Evolutionary conservation across 495 filamentous ascomycete species (phyloP), one percentile per base, ranked within the genome.

Genomic region (Evernia prunastri): DNA sequence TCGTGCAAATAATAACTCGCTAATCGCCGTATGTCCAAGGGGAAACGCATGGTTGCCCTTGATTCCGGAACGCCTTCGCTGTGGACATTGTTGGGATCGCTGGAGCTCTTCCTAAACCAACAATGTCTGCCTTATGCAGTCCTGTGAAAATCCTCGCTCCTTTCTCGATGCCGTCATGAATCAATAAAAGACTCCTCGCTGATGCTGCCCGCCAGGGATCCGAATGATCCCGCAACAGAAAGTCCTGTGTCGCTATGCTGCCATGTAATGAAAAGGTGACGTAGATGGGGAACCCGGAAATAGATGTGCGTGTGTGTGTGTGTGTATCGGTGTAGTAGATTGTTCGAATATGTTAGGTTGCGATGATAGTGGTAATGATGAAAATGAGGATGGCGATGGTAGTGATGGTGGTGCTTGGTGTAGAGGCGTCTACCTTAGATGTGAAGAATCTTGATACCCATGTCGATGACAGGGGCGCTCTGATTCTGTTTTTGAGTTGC

Each of bases 91-190:
- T 63, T 68, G 62, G 63, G 58, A 45, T 60, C 58, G 58, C 61
- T 58, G 66, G 66, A 68, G 66, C 66, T 58, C 66, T 68, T 68
- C 66, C 66, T 68, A 49, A 43, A 59, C 66, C 66, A 68, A 61
- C 66, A 64, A 61, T 47, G 63, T 59, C 63, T 61, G 35, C 61
- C 37, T 31, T 42, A 60, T 61, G 49, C 63, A 53, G 56, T 49
- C 23, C 62, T 57, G 36, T 25, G 35, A 37, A 56, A 33, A 56
- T 35, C 25, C 56, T 36, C 62, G 62, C 62, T 64, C 39, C 56
- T 25, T n/a, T 29, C 29, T 20, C 49, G 62, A 63, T 64, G 62
- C 54, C 37, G 10, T 58, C 42, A 47, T 47, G 36, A 64, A 59
- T 58, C 20, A 35, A 65, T n/a, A 61, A n/a, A 58, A 23, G 42